phyloP scores from a whole-genome alignment of 176 grass and related monocot genomes.

The Aegilops tauschii region DNA sequence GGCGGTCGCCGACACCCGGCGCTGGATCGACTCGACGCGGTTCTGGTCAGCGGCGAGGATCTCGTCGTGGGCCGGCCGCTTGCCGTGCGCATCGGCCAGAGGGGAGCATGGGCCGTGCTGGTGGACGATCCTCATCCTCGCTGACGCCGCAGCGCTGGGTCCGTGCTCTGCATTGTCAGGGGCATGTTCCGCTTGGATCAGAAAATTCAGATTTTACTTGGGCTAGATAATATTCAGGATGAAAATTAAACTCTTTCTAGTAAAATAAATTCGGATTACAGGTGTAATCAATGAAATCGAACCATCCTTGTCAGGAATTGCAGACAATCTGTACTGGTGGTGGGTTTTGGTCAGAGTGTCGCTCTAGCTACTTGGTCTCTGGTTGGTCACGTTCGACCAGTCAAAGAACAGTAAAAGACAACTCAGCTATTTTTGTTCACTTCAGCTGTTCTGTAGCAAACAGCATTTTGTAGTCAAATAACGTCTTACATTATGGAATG shows the following conservation, averaged over 20 bases:
- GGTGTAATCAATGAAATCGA: neutral
- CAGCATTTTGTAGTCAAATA: neutral
- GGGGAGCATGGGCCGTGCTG: conserved; percentile 75
- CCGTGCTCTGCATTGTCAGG: conserved; percentile 32
- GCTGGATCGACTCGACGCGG: conserved; percentile 56
- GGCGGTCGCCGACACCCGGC: conserved; percentile 14
- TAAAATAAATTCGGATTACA: neutral
- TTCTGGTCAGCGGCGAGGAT: conserved; percentile 67
- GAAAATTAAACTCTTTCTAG: neutral
- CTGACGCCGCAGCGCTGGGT: neutral
- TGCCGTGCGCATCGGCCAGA: conserved; percentile 6
- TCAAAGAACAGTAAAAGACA: neutral
- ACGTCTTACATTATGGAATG: too few species aligned
- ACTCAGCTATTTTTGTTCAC: neutral
- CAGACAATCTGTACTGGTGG: neutral
- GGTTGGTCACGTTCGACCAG: neutral
- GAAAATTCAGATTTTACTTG: neutral
- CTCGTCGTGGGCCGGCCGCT: conserved; percentile 33
- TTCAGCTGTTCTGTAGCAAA: neutral
- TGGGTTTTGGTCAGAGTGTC: neutral
- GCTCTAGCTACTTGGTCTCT: neutral
- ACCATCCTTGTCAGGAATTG: conserved; percentile 12
- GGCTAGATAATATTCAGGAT: neutral
- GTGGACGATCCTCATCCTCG: conserved; percentile 51
- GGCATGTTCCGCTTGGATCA: neutral